Conservation (phyloP, 805 yeast species). For the Candida patagonica region DNA sequence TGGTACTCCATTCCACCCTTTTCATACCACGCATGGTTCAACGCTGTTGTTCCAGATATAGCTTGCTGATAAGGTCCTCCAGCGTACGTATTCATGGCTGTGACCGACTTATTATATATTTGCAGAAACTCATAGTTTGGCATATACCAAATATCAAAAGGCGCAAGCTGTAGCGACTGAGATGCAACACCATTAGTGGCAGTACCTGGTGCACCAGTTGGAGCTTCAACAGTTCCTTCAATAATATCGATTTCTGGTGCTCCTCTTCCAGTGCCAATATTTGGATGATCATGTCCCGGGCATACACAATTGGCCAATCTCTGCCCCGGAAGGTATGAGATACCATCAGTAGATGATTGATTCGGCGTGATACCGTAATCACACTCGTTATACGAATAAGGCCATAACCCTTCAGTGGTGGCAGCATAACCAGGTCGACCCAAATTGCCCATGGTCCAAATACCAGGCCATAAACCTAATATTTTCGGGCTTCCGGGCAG, state of each 20-base stretch:
- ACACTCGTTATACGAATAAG: slow-evolving; percentile 76
- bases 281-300: slow-evolving; percentile 78
- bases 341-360: slow-evolving; percentile 85
- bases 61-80: slow-evolving; percentile 97
- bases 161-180: slow-evolving; percentile 89
- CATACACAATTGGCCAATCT: slow-evolving; percentile 70
- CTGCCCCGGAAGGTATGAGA: slow-evolving; percentile 81
- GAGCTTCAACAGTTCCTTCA: slow-evolving; percentile 59
- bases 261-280: slow-evolving; percentile 80
- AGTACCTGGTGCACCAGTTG: slow-evolving; percentile 10
- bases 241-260: slow-evolving; percentile 92
- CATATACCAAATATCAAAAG: slow-evolving; percentile 87
- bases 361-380: slow-evolving; percentile 94
- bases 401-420: slow-evolving; percentile 91
- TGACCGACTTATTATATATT: slow-evolving; percentile 56
- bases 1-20: slow-evolving; percentile 59
- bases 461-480: slow-evolving; percentile 92
- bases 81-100: slow-evolving; percentile 76
- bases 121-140: slow-evolving; percentile 81
- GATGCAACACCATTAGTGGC: slow-evolving; percentile 69
- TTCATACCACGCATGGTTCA: slow-evolving; percentile 80
- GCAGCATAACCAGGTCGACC: slow-evolving; percentile 88
- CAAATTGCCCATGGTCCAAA: slow-evolving; percentile 90
- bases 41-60: slow-evolving; percentile 68
- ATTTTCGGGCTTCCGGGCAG: slow-evolving; percentile 73